Base-by-base conservation (phyloP, 768 basidiomycete species). In the Suillus placidus region DNA sequence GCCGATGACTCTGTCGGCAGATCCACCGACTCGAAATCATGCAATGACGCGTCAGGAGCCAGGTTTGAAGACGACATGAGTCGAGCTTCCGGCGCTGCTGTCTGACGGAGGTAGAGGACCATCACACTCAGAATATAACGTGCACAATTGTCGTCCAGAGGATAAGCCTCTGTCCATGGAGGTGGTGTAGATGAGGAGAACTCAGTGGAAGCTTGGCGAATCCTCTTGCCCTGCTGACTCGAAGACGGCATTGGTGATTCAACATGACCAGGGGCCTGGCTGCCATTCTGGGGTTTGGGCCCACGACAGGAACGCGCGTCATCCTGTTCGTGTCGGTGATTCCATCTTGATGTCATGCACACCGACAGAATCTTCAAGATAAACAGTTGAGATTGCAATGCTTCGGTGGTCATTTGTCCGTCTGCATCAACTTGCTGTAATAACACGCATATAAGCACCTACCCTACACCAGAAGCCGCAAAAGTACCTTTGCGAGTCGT, bases 321-420 rank as follows among this genome's bases (percentile, higher is more conserved):
- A 54, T 76, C 76, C n/a, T 82, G 80, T 6, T 81, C 73, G 60
- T 80, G 79, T n/a, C 80, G 76, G 51, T 66, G 26, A 42, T 79
- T 82, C 91, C 91, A 94, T 38, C 92, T 87, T 18, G 91, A 88
- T 6, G 91, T 87, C 84, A 96, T 87, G 56, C 89, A 87, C 52
- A 90, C 82, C 0, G 90, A 84, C 14, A 97, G 77, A 30, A 95
- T 88, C 77, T 95, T 94, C 71, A 95, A 82, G 45, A 96, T 78
- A 70, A 93, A 93, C 2, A 96, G 81, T 74, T 95, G 92, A 0
- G 94, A 95, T 72, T 96, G 94, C 5, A 95, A 83, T 51, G 90
- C 85, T 64, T 94, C 90, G 20, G 92, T 81, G 3, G 88, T 80
- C 64, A 85, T 78, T 62, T 81, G 79, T 2, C 85, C 87, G 32